Evolutionary conservation across 2,329 filamentous ascomycete genomes (phyloP).

Genomic region (Cladosporium colombiae): DNA sequence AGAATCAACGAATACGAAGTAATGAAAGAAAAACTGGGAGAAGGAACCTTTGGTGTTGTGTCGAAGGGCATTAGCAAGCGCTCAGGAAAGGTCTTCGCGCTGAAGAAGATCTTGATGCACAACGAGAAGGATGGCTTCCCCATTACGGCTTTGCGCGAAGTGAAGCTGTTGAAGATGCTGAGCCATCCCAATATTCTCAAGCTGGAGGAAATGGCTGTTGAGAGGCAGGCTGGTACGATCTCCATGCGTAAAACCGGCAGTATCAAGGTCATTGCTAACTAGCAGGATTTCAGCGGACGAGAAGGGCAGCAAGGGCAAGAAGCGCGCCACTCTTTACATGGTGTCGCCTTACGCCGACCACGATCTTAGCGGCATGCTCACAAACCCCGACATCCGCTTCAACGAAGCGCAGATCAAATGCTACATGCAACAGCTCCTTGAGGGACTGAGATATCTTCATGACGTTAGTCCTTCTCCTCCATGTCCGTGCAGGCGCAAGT

Average conservation of each 20-base stretch:
- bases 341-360: constrained; percentile 99
- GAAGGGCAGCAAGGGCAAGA: constrained; percentile 46
- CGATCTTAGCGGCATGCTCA: constrained; percentile 92
- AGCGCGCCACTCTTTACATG: constrained; percentile 91
- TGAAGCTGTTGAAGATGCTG: constrained; percentile 95
- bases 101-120: constrained; percentile 99
- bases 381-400: constrained; percentile 88
- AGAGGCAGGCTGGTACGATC: constrained; percentile 74
- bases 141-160: constrained; percentile 96
- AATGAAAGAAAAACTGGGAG: constrained; percentile 75
- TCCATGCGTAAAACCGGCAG: neutral
- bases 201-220: constrained; percentile 94
- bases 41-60: constrained; percentile 96
- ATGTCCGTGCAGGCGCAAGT: neutral
- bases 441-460: constrained; percentile 88
- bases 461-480: constrained; percentile 51
- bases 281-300: constrained; percentile 27
- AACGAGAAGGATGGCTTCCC: constrained; percentile 99
- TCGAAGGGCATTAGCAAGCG: constrained; percentile 81
- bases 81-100: constrained; percentile 73
- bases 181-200: constrained; percentile 84
- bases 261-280: neutral
- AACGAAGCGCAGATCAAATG: constrained; percentile 94
- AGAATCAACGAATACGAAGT: constrained; percentile 78
- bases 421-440: constrained; percentile 90